Conservation (phyloP, 345 rosid species). For the Brassica nigra region DNA sequence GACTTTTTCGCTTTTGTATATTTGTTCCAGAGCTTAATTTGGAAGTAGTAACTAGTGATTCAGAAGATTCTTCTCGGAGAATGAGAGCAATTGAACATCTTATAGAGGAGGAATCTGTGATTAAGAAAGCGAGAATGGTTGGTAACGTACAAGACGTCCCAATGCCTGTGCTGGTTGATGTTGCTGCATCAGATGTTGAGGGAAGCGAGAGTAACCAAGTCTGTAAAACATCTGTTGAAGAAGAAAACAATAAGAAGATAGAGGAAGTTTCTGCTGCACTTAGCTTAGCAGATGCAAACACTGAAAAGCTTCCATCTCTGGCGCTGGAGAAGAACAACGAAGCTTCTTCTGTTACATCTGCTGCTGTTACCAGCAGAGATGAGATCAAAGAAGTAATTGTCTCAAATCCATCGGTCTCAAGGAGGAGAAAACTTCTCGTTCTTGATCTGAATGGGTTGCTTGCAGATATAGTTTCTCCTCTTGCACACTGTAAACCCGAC, state of each 20-base stretch:
- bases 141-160: background rate
- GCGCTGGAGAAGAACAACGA: background rate
- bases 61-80: background rate
- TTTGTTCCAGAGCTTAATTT: background rate
- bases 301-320: background rate
- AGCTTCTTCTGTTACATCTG: background rate
- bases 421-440: conserved; percentile 65
- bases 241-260: background rate
- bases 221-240: background rate
- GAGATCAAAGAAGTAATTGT: background rate
- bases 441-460: conserved; percentile 93
- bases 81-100: conserved; percentile 30
- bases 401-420: background rate
- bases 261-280: conserved; percentile 1
- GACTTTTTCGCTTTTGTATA: background rate
- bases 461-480: conserved; percentile 60
- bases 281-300: conserved; percentile 8
- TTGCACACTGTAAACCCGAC: conserved; percentile 51
- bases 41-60: background rate
- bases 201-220: background rate
- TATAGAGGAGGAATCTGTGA: conserved; percentile 18
- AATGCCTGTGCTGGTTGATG: background rate
- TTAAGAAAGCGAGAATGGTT: conserved; percentile 21
- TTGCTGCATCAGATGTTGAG: background rate
- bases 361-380: background rate